phyloP scores from a whole-genome alignment of 768 basidiomycete species.

The Polyporus arcularius region DNA sequence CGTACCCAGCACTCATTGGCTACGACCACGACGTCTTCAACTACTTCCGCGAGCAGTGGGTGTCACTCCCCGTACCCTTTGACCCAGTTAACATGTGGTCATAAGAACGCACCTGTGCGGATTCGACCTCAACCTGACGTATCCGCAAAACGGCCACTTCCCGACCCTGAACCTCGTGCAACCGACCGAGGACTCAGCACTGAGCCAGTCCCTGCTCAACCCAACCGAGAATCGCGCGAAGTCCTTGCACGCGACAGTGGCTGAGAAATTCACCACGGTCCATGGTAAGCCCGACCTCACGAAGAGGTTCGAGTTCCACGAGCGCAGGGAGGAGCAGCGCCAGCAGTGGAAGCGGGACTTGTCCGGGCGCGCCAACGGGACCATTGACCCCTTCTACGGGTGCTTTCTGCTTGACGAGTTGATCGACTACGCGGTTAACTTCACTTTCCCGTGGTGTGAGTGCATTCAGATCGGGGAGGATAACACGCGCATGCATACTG shows the following conservation, averaged over 20 bases:
- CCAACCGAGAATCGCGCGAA: constrained; percentile 11
- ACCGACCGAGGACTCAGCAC: constrained; percentile 4
- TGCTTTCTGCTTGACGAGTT: constrained; percentile 66
- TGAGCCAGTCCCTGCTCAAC: constrained; percentile 2
- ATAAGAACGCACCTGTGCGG: constrained; percentile 62
- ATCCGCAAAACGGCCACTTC: constrained; percentile 60
- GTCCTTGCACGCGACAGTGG: constrained; percentile 9
- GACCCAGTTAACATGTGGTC: background rate
- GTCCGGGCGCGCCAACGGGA: constrained; percentile 51
- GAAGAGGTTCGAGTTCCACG: constrained; percentile 12
- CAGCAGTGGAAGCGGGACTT: constrained; percentile 51
- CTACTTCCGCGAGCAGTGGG: constrained; percentile 70
- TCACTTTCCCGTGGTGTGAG: constrained; percentile 58
- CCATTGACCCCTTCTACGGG: constrained; percentile 37
- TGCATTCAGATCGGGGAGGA: background rate
- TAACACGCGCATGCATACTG: background rate
- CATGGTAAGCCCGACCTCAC: background rate
- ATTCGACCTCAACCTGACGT: constrained; percentile 65
- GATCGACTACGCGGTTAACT: constrained; percentile 71
- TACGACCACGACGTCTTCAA: constrained; percentile 65
- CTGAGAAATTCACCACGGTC: constrained; percentile 7
- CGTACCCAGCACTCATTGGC: constrained; percentile 72
- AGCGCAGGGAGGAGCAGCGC: constrained; percentile 24
- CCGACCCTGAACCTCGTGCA: constrained; percentile 34
- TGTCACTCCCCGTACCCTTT: constrained; percentile 10